A percentile compares a stretch with the other conserved stretches of the same genome.
Evolutionary conservation across 1,139 yeast species (phyloP).

Genomic region (Nematodospora anomalae): DNA sequence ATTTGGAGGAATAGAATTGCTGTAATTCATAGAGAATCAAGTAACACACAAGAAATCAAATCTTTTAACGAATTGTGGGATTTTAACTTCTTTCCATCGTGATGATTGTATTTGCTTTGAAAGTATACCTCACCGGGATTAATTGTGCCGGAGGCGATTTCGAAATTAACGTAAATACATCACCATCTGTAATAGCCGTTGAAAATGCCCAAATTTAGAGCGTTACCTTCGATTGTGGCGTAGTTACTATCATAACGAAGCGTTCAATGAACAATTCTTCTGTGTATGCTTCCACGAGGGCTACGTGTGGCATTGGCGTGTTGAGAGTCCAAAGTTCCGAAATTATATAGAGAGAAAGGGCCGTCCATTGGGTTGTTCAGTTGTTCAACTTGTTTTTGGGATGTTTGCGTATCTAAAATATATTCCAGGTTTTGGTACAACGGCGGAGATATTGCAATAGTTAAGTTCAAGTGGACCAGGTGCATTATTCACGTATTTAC

Average conservation of each 20-base stretch:
- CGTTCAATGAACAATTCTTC: slow-evolving; percentile 39
- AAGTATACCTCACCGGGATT: slow-evolving; percentile 25
- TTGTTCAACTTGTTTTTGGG: slow-evolving; percentile 27
- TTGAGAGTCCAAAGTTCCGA: slow-evolving; percentile 30
- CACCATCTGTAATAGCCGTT: slow-evolving; percentile 45
- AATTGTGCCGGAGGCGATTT: slow-evolving; percentile 11
- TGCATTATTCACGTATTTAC: slow-evolving; percentile 27
- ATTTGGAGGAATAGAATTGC: slow-evolving; percentile 30
- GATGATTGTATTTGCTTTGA: slow-evolving; percentile 34
- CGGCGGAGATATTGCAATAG: slow-evolving; percentile 25
- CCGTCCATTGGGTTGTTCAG: slow-evolving; percentile 35
- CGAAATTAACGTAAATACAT: slow-evolving; percentile 29
- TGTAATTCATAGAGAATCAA: slow-evolving; percentile 33
- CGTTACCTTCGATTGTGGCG: slow-evolving; percentile 35
- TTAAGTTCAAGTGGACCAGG: slow-evolving; percentile 25
- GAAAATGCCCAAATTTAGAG: slow-evolving; percentile 30
- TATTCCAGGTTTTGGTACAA: slow-evolving; percentile 22
- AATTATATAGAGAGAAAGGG: slow-evolving; percentile 35
- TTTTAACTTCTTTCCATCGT: slow-evolving; percentile 31
- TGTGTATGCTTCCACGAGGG: slow-evolving; percentile 38
- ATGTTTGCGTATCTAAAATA: slow-evolving; percentile 33
- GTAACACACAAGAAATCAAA: slow-evolving; percentile 37
- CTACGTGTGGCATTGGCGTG: slow-evolving; percentile 37
- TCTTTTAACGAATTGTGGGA: slow-evolving; percentile 34
- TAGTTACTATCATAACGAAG: too few relatives aligned